Evolutionary conservation across 148 eudicot species (phyloP).

Genomic region (Persicaria tinctoria): DNA sequence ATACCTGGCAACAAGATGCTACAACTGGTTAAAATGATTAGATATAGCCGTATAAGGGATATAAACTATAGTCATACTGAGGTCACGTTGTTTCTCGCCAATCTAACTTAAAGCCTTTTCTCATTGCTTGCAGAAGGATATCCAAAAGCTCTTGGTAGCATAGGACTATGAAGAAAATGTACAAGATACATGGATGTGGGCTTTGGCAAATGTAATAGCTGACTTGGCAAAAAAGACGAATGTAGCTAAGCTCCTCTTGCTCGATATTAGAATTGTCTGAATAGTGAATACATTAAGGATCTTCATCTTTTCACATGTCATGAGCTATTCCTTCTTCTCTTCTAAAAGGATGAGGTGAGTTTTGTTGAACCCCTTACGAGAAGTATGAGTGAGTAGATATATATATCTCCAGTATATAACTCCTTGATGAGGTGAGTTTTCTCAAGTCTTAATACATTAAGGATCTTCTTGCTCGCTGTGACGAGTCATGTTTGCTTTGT

Average conservation of each 20-base stretch:
- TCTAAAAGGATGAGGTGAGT: not conserved
- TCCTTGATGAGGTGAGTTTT: no score
- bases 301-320: not conserved
- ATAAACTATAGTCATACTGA: not conserved
- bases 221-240: not conserved
- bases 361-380: not conserved
- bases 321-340: not conserved
- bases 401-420: no score
- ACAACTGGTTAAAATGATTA: not conserved
- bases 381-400: not conserved
- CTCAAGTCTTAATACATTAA: no score
- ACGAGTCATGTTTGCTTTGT: not conserved
- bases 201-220: not conserved
- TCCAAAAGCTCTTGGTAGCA: conserved; percentile 64
- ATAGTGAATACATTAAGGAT: not conserved
- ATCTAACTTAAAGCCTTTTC: not conserved
- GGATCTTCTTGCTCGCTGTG: not conserved
- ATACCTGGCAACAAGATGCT: not conserved
- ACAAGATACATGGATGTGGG: not conserved
- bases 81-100: not conserved
- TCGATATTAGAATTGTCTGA: not conserved
- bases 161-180: conserved; percentile 3
- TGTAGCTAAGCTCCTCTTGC: not conserved
- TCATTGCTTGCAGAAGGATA: conserved; percentile 48
- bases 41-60: not conserved